Evolutionary conservation across 129 eudicot species (phyloP).

Genomic region (Artemisia tridentata): DNA sequence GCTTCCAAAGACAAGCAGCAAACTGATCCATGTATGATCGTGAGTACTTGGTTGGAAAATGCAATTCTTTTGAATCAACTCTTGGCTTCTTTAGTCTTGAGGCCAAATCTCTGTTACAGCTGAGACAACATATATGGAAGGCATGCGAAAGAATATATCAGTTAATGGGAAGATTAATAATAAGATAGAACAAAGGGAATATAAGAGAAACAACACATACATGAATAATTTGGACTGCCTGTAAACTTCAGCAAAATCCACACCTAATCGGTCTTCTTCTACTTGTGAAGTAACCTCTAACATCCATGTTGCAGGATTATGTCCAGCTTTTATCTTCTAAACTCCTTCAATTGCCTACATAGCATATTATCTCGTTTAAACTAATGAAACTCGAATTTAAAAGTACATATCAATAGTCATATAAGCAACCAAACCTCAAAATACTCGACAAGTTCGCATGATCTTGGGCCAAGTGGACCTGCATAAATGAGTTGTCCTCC

Average conservation of each 20-base stretch:
- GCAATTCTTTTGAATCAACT: conserved; percentile 67
- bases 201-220: conserved; percentile 44
- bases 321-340: conserved; percentile 66
- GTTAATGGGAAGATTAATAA: background rate
- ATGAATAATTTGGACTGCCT: conserved; percentile 62
- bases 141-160: background rate
- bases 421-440: conserved; percentile 61
- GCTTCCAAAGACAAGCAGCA: conserved; percentile 88
- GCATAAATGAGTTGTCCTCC: no score
- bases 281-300: conserved; percentile 80
- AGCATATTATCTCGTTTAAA: conserved; percentile 14
- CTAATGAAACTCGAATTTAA: background rate
- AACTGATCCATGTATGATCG: conserved; percentile 69
- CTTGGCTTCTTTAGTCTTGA: conserved; percentile 78
- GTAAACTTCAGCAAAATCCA: conserved; percentile 91
- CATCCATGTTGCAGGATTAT: conserved; percentile 99
- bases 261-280: conserved; percentile 78
- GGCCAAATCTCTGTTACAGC: conserved; percentile 71
- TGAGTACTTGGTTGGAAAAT: conserved; percentile 78
- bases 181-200: background rate
- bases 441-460: conserved; percentile 26
- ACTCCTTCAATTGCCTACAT: conserved; percentile 86
- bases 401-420: conserved; percentile 7
- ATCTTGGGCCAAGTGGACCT: no score
- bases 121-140: conserved; percentile 32